phyloP scores from a whole-genome alignment of 768 basidiomycete species.

The Pleurotus tuoliensis region DNA sequence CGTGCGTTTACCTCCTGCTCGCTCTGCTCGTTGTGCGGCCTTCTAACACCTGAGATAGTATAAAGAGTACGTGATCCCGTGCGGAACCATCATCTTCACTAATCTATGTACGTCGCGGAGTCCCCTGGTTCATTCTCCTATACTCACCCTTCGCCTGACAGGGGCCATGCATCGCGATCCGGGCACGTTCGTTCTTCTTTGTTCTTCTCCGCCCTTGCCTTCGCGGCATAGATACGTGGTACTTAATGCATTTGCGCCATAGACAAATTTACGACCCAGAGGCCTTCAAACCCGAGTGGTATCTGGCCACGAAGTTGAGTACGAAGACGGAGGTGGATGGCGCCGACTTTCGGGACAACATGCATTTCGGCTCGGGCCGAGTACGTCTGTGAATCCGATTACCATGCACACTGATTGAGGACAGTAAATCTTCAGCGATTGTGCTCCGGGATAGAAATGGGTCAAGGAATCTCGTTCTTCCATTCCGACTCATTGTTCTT shows the following conservation, averaged over 20 bases:
- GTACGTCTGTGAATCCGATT: constrained; percentile 4
- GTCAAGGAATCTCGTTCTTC: constrained; percentile 12
- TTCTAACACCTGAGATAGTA: constrained; percentile 25
- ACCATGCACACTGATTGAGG: no score
- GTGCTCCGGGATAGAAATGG: constrained; percentile 16
- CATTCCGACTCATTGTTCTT: not conserved
- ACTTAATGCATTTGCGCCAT: no score
- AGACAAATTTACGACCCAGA: constrained; percentile 3
- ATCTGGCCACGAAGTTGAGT: constrained; percentile 8
- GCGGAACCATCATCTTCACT: constrained; percentile 28
- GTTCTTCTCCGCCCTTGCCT: no score
- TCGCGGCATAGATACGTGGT: no score
- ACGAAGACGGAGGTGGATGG: constrained; percentile 11
- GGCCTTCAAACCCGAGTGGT: not conserved
- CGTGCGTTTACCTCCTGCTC: not conserved
- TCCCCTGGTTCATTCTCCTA: no score
- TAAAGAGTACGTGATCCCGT: constrained; percentile 24
- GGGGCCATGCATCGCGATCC: constrained; percentile 3
- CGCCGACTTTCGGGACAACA: constrained; percentile 9
- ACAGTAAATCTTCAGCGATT: constrained; percentile 11
- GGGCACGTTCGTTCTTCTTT: not conserved
- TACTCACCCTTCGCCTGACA: not conserved
- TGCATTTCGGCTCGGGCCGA: constrained; percentile 15
- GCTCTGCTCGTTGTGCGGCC: not conserved
- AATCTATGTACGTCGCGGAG: constrained; percentile 13